Base-by-base conservation (phyloP, 352 stramenopile species). In the Phytophthora tentaculata region DNA sequence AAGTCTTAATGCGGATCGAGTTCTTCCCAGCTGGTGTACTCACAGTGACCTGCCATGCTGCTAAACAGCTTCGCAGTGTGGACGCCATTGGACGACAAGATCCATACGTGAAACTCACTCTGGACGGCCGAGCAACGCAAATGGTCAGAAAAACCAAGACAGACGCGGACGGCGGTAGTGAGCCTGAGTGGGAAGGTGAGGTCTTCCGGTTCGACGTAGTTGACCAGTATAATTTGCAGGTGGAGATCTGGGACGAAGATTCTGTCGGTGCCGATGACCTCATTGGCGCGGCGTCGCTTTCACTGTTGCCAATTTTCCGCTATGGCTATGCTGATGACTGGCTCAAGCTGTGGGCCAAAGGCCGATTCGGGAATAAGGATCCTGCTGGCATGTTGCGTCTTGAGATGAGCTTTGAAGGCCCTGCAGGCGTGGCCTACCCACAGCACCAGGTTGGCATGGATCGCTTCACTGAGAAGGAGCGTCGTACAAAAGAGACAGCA, bases 211-310 rank as follows among this genome's bases (percentile, higher is more conserved):
- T 98, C 58, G 81, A 97, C 35, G 76, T 98, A 47, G 96, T 98
- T 4, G 95, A 98, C 63, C 92, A 98, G 67, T 97, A 94, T 71
- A 93, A 88, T 52, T 78, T 98, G 55, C 59, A 84, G 23, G 76
- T 98, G 22, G 90, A 98, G 57, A 81, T 92, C 58, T 97, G 89
- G 82, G 94, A 98, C 57, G 88, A 97, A 56, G 93, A 98, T 68
- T 81, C 82, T n/a, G 73, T 98, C 35, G 84, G 88, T n/a, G 79
- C 90, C 44, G 88, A 98, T 63, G 91, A 97, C 50, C 75, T 98
- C 56, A 97, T 98, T 45, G 95, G 95, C 12, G 75, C 79, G 1
- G 76, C 82, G 13, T 89, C 81, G 0, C 61, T 98, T 5, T 97
- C 88, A 28, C 66, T 98, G 20, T 67, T 98, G n/a, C 88, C 90